Evolutionary conservation across 192 early-diverging fungal genomes (phyloP), one percentile per base, ranked within the genome.

Genomic region (Martensiomyces pterosporus): DNA sequence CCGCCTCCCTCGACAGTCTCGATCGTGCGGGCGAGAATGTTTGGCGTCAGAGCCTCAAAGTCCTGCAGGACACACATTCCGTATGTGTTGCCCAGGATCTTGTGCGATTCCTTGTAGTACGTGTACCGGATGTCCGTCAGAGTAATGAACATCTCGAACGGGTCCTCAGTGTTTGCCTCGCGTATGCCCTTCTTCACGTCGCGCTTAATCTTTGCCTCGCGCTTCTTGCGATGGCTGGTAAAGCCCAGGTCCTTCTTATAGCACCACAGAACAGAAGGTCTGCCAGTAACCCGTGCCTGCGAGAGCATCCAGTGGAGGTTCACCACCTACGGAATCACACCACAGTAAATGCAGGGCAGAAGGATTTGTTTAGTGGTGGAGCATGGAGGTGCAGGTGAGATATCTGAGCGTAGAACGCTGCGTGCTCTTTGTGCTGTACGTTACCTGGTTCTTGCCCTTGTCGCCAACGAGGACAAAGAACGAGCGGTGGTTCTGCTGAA

Each of bases 61-160:
- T 99, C 96, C 81, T 92, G 88, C 42, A 99, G 71, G 22, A 99
- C 85, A 49, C 94, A 97, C 96, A 99, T 99, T 5, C 96, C 96
- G 53, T 86, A 99, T 18, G 96, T 99, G 63, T 93, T 91, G 57
- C 96, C 96, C 45, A 99, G 80, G 53, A 99, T 91, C 64, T 94
- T 99, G 54, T 97, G 86, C 16, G 94, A 93, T 64, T 99, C 96
- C 66, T 99, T 99, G 82, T 99, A 99, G 84, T 97, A 99, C 21
- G 93, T 89, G 77, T 99, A 99, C 49, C 94, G 82, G 60, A 99
- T 97, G 58, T 93, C 82, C 22, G 96, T 96, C 37, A 90, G 85
- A 3, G 93, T 80, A 17, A 99, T 82, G 61, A 99, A 99, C 42
- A 99, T 82, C 68, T 99, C 96, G 44, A 99, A 99, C n/a, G 96